Evolutionary conservation across 2,329 filamentous ascomycete genomes (phyloP).

Genomic region (Stenocarpella maydis): DNA sequence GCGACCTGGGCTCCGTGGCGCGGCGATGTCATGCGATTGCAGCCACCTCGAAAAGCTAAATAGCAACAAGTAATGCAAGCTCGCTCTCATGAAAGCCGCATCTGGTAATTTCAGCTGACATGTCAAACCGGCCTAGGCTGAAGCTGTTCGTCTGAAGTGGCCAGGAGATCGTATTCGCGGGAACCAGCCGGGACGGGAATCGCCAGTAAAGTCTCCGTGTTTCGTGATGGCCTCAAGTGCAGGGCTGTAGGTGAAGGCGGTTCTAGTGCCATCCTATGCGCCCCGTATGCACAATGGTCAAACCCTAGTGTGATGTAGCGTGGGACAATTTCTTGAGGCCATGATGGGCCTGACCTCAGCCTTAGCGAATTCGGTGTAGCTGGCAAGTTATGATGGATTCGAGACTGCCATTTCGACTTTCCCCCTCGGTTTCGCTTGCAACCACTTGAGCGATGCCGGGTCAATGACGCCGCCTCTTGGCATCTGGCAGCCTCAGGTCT

Average conservation of each 20-base stretch:
- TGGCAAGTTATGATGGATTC: background rate
- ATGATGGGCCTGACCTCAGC: background rate
- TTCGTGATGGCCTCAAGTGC: background rate
- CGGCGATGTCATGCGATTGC: background rate
- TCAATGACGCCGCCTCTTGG: background rate
- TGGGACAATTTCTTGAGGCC: too few species aligned
- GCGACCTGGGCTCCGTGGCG: conserved; percentile 8
- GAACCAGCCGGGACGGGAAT: conserved; percentile 9
- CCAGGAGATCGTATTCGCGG: conserved; percentile 22
- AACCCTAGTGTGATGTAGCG: background rate
- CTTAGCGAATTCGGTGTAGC: background rate
- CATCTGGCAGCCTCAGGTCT: background rate
- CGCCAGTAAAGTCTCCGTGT: background rate
- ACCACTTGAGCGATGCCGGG: background rate
- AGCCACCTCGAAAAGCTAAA: background rate
- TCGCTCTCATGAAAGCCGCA: background rate
- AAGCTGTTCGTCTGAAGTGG: conserved; percentile 7
- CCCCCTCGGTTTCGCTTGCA: background rate
- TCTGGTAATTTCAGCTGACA: background rate
- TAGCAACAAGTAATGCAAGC: background rate
- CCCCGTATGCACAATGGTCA: background rate
- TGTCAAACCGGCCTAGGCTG: conserved; percentile 13
- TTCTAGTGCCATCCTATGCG: background rate
- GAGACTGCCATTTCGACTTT: background rate
- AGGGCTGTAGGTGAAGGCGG: background rate